These are phyloP conservation scores for Aquilaria agallochum DNA, from an alignment of 441 rosid species.

Conservation along the genomic window DNA sequence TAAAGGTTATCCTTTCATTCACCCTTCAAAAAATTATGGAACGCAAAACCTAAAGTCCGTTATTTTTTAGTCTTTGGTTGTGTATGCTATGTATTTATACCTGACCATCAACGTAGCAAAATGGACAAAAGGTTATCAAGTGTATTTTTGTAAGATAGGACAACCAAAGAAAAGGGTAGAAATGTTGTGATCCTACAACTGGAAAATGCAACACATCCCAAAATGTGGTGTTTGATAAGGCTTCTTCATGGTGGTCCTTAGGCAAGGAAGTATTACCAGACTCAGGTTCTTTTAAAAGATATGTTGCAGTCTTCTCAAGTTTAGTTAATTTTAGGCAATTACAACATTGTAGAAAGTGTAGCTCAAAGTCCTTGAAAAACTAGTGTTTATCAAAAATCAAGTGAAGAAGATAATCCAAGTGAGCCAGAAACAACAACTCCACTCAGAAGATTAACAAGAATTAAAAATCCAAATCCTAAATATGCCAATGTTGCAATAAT, in stretches of 20 bases:
- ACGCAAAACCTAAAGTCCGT: not conserved
- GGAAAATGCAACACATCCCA: not conserved
- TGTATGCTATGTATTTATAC: conserved; percentile 8
- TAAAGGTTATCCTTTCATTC: not conserved
- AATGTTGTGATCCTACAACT: conserved; percentile 1
- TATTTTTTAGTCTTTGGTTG: conserved; percentile 8
- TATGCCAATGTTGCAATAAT: not conserved
- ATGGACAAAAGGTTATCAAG: conserved; percentile 6
- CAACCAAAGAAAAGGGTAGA: conserved; percentile 11
- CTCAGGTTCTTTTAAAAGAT: not conserved
- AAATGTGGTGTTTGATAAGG: conserved; percentile 13
- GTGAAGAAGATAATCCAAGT: not conserved
- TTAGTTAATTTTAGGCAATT: not conserved
- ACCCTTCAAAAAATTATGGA: conserved; percentile 7
- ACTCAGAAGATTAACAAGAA: not conserved
- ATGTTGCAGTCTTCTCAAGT: not conserved
- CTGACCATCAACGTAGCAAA: not conserved
- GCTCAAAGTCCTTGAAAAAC: not conserved
- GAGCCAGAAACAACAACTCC: not conserved
- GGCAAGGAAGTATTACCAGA: not conserved
- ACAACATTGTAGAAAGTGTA: not conserved
- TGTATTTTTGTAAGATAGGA: conserved; percentile 10
- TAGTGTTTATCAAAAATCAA: not conserved
- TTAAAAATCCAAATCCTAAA: not conserved
- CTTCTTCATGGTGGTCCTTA: conserved; percentile 7